Base-by-base conservation (phyloP, 129 eudicot genomes). In the Tanacetum coccineum region DNA sequence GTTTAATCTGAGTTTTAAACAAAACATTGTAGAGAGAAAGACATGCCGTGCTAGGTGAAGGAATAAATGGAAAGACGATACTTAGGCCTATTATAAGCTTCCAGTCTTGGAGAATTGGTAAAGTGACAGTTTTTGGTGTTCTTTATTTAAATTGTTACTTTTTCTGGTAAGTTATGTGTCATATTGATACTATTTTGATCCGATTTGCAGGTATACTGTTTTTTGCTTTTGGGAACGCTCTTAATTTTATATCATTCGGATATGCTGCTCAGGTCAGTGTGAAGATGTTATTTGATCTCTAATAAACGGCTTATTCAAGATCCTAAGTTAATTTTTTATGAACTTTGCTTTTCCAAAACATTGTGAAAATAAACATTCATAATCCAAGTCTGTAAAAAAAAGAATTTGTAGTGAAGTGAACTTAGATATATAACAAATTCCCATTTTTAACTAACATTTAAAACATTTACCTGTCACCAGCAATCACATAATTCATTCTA, bases 71-170 rank as follows among this genome's bases (percentile, higher is more conserved):
- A 67, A 88, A 88, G 90, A 59, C 78, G 58, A 52, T 78, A 59
- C 52, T 75, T 59, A 88, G 78, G 89, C 96, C 98, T 26, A 86
- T 92, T 15, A 86, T 88, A 68, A 79, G 91, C 72, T 92, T 92
- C 81, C 96, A 92, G 70, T 80, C 95, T 32, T 92, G 98, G 98
- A 92, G 98, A 88, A 75, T 82, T 14, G 98, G 98, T 92, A 85
- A n/a, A 57, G 17, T 68, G 28, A 4, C 9, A 30, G 30, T 49
- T 6, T 13, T 13, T 52, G 59, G 42, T 49, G 70, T 10, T 20
- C 22, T n/a, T 70, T 64, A 53, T 48, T 64, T 10, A 22, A 22
- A 22, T 2, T 22, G 25, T 22, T 59, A 30, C 48, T 59, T 4
- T 22, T 49, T 67, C 54, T 30, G 54, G 46, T 30, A 36, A 48